phyloP scores from a whole-genome alignment of 257 asterid species.

The Fraxinus excelsior region DNA sequence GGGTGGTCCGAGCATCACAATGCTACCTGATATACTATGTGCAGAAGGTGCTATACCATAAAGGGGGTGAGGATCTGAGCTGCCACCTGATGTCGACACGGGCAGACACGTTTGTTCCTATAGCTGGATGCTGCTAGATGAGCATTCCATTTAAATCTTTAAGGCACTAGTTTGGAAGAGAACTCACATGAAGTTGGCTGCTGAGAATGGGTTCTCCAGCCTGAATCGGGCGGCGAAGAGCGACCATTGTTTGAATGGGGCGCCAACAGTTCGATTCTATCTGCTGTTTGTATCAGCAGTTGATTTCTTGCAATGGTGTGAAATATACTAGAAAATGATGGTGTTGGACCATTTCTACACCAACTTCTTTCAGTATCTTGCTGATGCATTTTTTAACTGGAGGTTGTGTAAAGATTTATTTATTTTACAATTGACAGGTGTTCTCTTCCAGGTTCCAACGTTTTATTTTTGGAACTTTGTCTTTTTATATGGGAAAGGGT shows the following conservation, averaged over 20 bases:
- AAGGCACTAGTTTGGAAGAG: neutral
- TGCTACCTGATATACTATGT: constrained; percentile 68
- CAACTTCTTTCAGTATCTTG: constrained; percentile 6
- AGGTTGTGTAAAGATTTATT: constrained; percentile 24
- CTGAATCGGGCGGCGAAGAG: neutral
- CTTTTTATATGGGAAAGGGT: neutral
- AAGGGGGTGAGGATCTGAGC: constrained; percentile 56
- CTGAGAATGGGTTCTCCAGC: neutral
- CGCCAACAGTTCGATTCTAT: neutral
- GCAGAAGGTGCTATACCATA: constrained; percentile 49
- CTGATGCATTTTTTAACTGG: constrained; percentile 5
- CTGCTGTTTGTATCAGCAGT: neutral
- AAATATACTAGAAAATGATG: neutral
- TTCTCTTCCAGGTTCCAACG: constrained; percentile 5
- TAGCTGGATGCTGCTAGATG: constrained; percentile 72
- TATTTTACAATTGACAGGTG: constrained; percentile 25
- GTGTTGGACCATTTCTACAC: neutral
- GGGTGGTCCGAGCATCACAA: constrained; percentile 60
- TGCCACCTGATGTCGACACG: constrained; percentile 55
- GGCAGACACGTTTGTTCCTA: constrained; percentile 59
- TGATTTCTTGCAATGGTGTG: constrained; percentile 1
- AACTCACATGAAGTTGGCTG: neutral
- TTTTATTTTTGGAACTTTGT: constrained; percentile 8
- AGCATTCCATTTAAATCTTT: neutral
- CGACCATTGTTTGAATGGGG: too few species aligned